phyloP scores from a whole-genome alignment of 345 rosid genomes.

The Hypericum androsaemum region DNA sequence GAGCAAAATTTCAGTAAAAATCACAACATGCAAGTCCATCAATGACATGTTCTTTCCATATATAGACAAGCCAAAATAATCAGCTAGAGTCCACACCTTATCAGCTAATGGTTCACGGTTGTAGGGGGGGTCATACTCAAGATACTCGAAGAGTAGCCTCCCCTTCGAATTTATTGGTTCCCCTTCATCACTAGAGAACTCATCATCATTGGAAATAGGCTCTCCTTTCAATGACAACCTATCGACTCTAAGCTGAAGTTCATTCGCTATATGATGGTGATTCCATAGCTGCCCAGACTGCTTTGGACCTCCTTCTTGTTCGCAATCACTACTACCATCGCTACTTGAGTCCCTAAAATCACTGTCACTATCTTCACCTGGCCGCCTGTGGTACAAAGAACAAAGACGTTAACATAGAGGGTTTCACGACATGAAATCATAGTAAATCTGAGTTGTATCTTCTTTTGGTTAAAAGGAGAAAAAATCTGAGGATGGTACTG shows the following conservation, averaged over 20 bases:
- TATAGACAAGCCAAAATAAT: neutral
- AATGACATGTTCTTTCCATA: neutral
- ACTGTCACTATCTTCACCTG: constrained; percentile 22
- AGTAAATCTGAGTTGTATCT: no score
- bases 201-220: constrained; percentile 8
- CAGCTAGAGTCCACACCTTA: constrained; percentile 9
- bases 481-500: no score
- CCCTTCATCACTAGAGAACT: constrained; percentile 18
- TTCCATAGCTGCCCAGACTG: constrained; percentile 22
- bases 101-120: constrained; percentile 24
- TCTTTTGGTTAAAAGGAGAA: no score
- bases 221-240: constrained; percentile 17
- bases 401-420: no score
- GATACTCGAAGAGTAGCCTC: constrained; percentile 18
- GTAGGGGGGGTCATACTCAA: constrained; percentile 21
- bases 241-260: constrained; percentile 13
- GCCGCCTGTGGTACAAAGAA: constrained; percentile 7
- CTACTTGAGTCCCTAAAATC: constrained; percentile 26
- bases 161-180: constrained; percentile 15
- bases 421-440: no score
- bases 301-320: constrained; percentile 36
- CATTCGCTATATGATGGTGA: constrained; percentile 11
- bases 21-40: neutral
- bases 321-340: constrained; percentile 71
- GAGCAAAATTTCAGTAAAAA: neutral